Evolutionary conservation across 768 basidiomycete genomes (phyloP), one percentile per base, ranked within the genome.

Genomic region (Auriscalpium microsporum): DNA sequence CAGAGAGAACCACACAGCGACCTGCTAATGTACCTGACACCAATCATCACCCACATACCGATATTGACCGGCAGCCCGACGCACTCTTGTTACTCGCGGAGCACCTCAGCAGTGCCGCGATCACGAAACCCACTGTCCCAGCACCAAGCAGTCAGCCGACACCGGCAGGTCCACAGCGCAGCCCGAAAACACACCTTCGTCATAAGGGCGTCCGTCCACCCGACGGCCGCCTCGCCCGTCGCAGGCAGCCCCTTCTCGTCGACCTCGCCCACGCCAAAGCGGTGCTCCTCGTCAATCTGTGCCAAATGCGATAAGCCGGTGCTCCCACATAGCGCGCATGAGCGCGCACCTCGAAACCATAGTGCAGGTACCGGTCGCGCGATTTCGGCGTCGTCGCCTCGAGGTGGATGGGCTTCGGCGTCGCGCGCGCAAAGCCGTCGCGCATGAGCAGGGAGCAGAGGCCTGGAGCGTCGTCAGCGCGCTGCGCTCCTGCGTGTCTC

Each of bases 341-440:
- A 44, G 45, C 8, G 42, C 57, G 13, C 33, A 62, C 60, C 57
- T 63, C 57, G 48, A 66, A 66, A 3, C 64, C 65, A 21, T 53
- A 52, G 34, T 58, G 65, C 10, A 47, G 35, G 50, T 63, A 63
- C 11, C 63, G 59, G 21, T 62, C 60, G n/a, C 61, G 53, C 13
- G 58, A 56, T n/a, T 40, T 50, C 2, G 55, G 38, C 23, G 62
- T 60, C 34, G 60, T 57, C 9, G 63, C 57, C 40, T 65, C 60
- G 23, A 63, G 47, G 17, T 56, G 50, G 10, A 64, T 52, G 1
- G 62, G 58, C 45, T 59, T 58, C 8, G 58, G 58, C 9, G 50
- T 23, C 10, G 60, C 51, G 36, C 60, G 58, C 16, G 52, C 44
- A 35, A 63, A 59, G 1, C 64, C 62, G 42, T 62, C 57, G 33